A percentile compares a stretch with the other conserved stretches of the same genome.
Evolutionary conservation across 345 rosid genomes (phyloP).

Genomic region (Gossypium raimondii): DNA sequence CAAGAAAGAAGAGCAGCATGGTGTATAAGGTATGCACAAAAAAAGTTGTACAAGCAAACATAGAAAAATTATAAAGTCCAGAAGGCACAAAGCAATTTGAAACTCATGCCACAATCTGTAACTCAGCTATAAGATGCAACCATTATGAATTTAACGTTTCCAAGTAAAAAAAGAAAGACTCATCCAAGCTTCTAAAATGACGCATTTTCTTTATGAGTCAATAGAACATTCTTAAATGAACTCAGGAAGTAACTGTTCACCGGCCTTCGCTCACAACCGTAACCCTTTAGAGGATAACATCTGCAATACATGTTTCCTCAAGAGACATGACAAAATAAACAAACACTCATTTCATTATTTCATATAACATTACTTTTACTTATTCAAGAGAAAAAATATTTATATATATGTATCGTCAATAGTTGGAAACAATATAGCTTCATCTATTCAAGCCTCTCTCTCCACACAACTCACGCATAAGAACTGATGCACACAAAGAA

Average conservation of each 20-base stretch:
- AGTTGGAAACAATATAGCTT: not conserved
- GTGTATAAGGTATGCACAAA: not conserved
- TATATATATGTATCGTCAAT: not conserved
- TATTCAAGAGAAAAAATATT: not conserved
- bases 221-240: not conserved
- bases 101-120: not conserved
- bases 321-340: not conserved
- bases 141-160: not conserved
- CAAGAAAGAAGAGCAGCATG: not conserved
- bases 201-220: not conserved
- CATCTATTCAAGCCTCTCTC: not conserved
- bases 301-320: not conserved
- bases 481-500: not conserved
- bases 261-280: not conserved
- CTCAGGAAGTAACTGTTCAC: not conserved
- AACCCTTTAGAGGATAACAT: not conserved
- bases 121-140: not conserved
- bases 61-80: not conserved
- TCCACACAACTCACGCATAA: not conserved
- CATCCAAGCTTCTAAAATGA: not conserved
- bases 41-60: not conserved
- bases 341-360: not conserved
- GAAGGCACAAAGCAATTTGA: not conserved
- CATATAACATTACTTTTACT: not conserved
- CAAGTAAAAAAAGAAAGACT: not conserved